Evolutionary conservation across 2,329 filamentous ascomycete genomes (phyloP).

Genomic region (Myriosclerotinia curreyana): DNA sequence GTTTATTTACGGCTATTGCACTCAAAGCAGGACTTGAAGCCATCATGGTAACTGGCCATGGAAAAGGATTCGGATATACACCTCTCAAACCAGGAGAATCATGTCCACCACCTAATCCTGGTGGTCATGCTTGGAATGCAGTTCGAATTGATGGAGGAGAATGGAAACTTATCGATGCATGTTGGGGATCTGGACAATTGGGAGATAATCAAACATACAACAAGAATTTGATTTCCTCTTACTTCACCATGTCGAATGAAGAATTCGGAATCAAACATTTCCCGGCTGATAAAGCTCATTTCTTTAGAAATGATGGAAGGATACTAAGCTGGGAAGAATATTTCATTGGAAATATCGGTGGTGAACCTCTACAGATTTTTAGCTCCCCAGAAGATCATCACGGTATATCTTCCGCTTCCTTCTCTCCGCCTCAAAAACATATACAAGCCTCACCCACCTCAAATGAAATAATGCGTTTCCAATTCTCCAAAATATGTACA

Average conservation of each 20-base stretch:
- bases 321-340: conserved; percentile 78
- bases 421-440: conserved; percentile 58
- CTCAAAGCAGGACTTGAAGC: conserved; percentile 75
- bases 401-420: conserved; percentile 54
- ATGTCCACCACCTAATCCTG: conserved; percentile 60
- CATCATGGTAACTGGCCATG: conserved; percentile 71
- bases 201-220: conserved; percentile 54
- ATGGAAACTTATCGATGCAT: conserved; percentile 90
- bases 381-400: conserved; percentile 45
- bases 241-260: conserved; percentile 65
- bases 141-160: conserved; percentile 80
- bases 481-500: conserved; percentile 73
- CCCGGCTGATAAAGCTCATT: conserved; percentile 63
- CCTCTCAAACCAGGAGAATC: conserved; percentile 61
- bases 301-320: conserved; percentile 72
- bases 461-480: conserved; percentile 67
- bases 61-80: conserved; percentile 78
- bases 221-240: conserved; percentile 62
- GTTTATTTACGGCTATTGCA: conserved; percentile 75
- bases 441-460: conserved; percentile 54
- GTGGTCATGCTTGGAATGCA: conserved; percentile 87
- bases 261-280: conserved; percentile 80
- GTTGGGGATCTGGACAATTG: conserved; percentile 85
- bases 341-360: conserved; percentile 57
- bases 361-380: conserved; percentile 48